Evolutionary conservation across 176 grass and related monocot genomes (phyloP), one percentile per base, ranked within the genome.

Genomic region (Oryza longistaminata): DNA sequence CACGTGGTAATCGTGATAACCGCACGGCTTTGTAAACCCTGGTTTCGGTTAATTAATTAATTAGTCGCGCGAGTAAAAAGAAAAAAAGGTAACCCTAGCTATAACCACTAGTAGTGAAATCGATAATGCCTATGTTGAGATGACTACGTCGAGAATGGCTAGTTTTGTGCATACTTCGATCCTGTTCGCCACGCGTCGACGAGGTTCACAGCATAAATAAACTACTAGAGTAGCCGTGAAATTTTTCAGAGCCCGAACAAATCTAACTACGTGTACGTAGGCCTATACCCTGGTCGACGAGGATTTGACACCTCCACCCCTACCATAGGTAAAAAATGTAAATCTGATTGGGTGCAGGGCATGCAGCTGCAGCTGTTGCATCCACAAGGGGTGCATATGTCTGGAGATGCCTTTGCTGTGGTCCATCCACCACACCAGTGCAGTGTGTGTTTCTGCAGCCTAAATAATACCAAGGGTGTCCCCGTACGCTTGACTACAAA

Each of bases 341-440:
- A 62, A 62, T 61, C 27, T 27, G 27, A 27, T 1, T 29, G 16
- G 80, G 43, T 43, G 80, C 16, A n/a, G 53, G 53, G 53, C 16
- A 58, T 17, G 29, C 27, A 29, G 60, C 3, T 22, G 15, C 14
- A 43, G 33, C 74, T 33, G 71, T 46, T 52, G 27, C 58, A 76
- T 86, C 68, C 31, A 81, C 43, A n/a, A n/a, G 71, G 71, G 4
- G 58, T 74, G 65, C 53, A n/a, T 58, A n/a, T 58, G 52, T 58
- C 17, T 35, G 69, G 22, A 35, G 74, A 40, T 74, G 60, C 26
- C 76, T 65, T 81, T 81, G n/a, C 6, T 74, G 4, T 81, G 88
- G 88, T 67, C 88, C 83, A 78, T 67, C 88, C 83, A 78, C 88
- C 83, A 78, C 83, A 58, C 65, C 31, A 29, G 21, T 16, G 62